Percentiles rank a stretch among this genome's conserved stretches.
Conservation (phyloP, 2,329 filamentous ascomycete genomes). For the Monosporascus sp. region DNA sequence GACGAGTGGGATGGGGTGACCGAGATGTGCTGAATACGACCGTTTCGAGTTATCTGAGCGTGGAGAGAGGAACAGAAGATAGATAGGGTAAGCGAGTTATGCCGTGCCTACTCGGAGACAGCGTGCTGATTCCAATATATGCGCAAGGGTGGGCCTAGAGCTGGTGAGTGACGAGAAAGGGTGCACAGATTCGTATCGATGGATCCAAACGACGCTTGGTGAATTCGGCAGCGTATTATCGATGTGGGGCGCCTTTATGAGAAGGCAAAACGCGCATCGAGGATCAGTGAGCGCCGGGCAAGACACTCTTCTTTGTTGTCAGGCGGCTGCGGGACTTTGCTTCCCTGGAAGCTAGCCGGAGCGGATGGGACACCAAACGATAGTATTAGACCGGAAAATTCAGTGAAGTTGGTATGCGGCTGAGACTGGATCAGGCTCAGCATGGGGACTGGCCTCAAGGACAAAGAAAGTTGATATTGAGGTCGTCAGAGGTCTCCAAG, state of each 20-base stretch:
- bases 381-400: slow-evolving; percentile 2
- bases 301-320: slow-evolving; percentile 27
- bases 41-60: not conserved
- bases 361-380: slow-evolving; percentile 18
- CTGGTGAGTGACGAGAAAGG: slow-evolving; percentile 6
- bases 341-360: slow-evolving; percentile 18
- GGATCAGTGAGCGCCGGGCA: slow-evolving; percentile 20
- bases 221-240: slow-evolving; percentile 10
- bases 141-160: slow-evolving; percentile 23
- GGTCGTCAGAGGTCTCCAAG: slow-evolving; percentile 17
- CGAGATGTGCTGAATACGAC: slow-evolving; percentile 10
- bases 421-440: slow-evolving; percentile 19
- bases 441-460: slow-evolving; percentile 13
- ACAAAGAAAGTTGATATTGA: slow-evolving; percentile 28
- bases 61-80: slow-evolving; percentile 1
- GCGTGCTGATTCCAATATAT: slow-evolving; percentile 21
- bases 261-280: slow-evolving; percentile 20
- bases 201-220: slow-evolving; percentile 11
- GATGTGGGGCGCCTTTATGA: slow-evolving; percentile 15
- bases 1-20: slow-evolving; percentile 6
- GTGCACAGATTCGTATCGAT: slow-evolving; percentile 17
- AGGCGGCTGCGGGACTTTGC: slow-evolving; percentile 21
- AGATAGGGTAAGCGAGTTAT: slow-evolving; percentile 14
- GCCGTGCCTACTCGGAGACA: slow-evolving; percentile 10
- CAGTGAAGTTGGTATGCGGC: slow-evolving; percentile 15